Base-by-base conservation (phyloP, 1,284 basidiomycete species). In the Vanrija humicola region DNA sequence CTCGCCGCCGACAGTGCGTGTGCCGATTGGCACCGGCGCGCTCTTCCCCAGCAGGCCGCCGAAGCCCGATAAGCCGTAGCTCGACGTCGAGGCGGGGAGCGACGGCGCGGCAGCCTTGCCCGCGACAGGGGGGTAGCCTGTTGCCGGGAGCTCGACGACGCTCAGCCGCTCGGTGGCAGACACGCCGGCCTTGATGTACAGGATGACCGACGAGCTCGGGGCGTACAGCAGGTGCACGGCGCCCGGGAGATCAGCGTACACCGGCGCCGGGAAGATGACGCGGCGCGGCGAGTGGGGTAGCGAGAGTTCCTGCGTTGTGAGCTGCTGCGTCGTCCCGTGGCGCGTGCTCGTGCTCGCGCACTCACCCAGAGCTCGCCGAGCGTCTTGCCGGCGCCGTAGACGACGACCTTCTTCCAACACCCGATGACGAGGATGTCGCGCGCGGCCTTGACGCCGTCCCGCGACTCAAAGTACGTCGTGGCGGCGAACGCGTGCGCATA, bases 271-370 rank as follows among this genome's bases (percentile, higher is more conserved):
- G 43, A 75, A 67, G 58, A 77, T 58, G 56, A 77, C 62, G 1
- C 65, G 55, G 15, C 90, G 82, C 15, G 93, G 87, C 6, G 90
- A 91, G 70, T 97, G 94, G 3, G 90, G 87, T 6, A 97, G 79
- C 0, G 79, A 63, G 5, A 86, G 78, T 82, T 96, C 91, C 34
- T 34, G 34, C 28, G 28, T 5, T 29, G 28, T 29, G 28, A 29
- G 28, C 28, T 7, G 3, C 28, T 7, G 46, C 47, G 61, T 64
- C 47, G 61, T 64, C 4, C 21, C 21, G 21, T 23, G 2, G 21
- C 21, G 21, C 21, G 21, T 5, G 21, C n/a, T n/a, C n/a, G n/a
- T n/a, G 21, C 21, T n/a, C 21, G 21, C 21, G 21, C 21, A 34
- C 34, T 15, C 14, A 34, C 34, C 59, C 59, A 61, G 3, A 56